These are phyloP conservation scores for Podila clonocystis DNA, from an alignment of 192 early-diverging fungal species.

Conservation along the genomic window DNA sequence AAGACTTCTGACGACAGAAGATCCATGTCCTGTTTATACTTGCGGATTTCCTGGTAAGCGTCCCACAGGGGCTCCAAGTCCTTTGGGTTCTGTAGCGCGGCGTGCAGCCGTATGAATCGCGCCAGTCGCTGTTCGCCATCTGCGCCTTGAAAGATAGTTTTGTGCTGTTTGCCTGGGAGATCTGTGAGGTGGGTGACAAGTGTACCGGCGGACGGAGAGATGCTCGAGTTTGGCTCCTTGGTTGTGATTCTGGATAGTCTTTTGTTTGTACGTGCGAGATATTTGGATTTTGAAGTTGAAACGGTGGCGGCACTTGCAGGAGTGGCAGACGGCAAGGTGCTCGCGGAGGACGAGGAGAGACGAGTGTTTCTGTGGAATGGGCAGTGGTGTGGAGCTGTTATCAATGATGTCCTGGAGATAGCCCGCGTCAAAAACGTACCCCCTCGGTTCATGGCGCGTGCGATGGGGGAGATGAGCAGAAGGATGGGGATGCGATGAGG, in stretches of 20 bases:
- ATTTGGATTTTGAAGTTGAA: neutral
- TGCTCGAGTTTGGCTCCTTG: neutral
- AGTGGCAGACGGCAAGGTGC: neutral
- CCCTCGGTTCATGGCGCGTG: constrained; percentile 1
- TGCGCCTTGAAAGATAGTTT: neutral
- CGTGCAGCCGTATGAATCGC: constrained; percentile 14
- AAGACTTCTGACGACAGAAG: constrained; percentile 13
- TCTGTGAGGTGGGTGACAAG: constrained; percentile 20
- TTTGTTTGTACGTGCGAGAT: neutral
- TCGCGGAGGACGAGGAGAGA: too few species aligned
- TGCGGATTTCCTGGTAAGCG: constrained; percentile 28
- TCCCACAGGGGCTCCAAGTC: constrained; percentile 26
- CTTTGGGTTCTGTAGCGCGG: constrained; percentile 19
- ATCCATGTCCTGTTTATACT: neutral
- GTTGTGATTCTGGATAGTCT: neutral
- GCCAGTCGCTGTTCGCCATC: constrained; percentile 6
- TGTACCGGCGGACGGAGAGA: neutral
- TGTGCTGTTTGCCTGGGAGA: constrained; percentile 1
- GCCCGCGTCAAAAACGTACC: neutral
- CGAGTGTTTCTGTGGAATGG: too few species aligned
- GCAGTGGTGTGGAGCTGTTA: too few species aligned
- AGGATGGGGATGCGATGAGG: neutral
- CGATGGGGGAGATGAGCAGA: neutral
- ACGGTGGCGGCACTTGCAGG: neutral
- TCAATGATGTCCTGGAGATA: neutral